Conservation (phyloP, 1,139 yeast genomes). For the Kurtzmaniella quercitrusa region DNA sequence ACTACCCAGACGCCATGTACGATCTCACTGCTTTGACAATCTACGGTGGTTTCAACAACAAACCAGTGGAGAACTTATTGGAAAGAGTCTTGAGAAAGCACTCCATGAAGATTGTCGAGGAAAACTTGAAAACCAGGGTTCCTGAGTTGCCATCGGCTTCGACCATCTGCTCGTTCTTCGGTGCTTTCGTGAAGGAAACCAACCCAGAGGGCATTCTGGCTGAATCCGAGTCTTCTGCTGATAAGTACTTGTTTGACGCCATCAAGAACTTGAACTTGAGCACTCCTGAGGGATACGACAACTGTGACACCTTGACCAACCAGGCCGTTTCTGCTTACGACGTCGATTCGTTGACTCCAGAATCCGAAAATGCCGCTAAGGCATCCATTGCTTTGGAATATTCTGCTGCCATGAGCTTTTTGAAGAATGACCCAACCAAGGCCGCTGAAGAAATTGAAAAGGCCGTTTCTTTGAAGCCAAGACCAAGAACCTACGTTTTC, state of each 20-base stretch:
- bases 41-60: slow-evolving; percentile 74
- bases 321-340: slow-evolving; percentile 62
- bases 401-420: slow-evolving; percentile 75
- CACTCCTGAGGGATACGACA: slow-evolving; percentile 67
- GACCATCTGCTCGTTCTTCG: slow-evolving; percentile 80
- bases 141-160: slow-evolving; percentile 79
- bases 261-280: slow-evolving; percentile 58
- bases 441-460: slow-evolving; percentile 53
- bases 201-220: slow-evolving; percentile 49
- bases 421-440: slow-evolving; percentile 71
- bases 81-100: slow-evolving; percentile 84
- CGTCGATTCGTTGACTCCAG: slow-evolving; percentile 29
- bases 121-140: slow-evolving; percentile 47
- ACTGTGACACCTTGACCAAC: slow-evolving; percentile 64
- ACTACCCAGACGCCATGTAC: slow-evolving; percentile 80
- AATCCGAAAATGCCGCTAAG: slow-evolving; percentile 47
- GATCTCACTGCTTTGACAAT: slow-evolving; percentile 85
- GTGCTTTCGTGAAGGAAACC: slow-evolving; percentile 54
- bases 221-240: slow-evolving; percentile 45
- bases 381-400: slow-evolving; percentile 73
- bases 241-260: slow-evolving; percentile 65
- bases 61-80: slow-evolving; percentile 71
- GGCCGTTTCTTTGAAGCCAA: slow-evolving; percentile 66
- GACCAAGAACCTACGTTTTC: slow-evolving; percentile 79
- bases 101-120: slow-evolving; percentile 63